These are phyloP conservation scores for Terfezia claveryi DNA, from an alignment of 495 filamentous ascomycete species.

Conservation along the genomic window DNA sequence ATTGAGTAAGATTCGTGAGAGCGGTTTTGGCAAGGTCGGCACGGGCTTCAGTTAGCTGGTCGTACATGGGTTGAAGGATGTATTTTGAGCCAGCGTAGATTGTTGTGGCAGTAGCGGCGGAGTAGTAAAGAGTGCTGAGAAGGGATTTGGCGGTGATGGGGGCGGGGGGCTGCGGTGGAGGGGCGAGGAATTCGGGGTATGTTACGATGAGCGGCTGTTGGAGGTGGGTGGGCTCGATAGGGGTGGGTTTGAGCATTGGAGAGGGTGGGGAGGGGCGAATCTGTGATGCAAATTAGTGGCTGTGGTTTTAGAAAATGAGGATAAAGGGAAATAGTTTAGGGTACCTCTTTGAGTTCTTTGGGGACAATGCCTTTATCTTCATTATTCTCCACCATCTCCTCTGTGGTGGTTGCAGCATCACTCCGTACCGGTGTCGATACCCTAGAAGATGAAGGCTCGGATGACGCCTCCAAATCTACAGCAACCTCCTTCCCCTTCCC, in stretches of 20 bases:
- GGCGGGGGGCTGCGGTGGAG: not conserved
- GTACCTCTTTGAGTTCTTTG: too few species aligned
- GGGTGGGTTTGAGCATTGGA: too few species aligned
- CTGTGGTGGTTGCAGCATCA: not conserved
- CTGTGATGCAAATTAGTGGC: too few species aligned
- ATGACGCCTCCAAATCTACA: slow-evolving; percentile 8
- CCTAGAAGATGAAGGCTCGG: too few species aligned
- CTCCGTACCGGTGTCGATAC: not conserved
- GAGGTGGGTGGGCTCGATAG: not conserved
- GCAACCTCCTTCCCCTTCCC: slow-evolving; percentile 19
- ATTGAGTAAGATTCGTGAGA: slow-evolving; percentile 5
- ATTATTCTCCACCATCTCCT: not conserved
- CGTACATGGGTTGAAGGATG: not conserved
- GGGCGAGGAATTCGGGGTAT: not conserved
- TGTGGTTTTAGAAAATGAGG: too few species aligned
- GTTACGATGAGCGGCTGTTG: not conserved
- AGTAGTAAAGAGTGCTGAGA: not conserved
- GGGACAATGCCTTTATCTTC: not conserved
- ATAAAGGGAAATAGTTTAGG: too few species aligned
- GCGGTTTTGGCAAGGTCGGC: slow-evolving; percentile 5
- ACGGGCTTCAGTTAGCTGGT: slow-evolving; percentile 1
- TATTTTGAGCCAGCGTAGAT: not conserved
- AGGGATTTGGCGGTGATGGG: not conserved
- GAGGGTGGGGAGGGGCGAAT: too few species aligned
- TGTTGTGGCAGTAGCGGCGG: not conserved